Evolutionary conservation across 176 grass and related monocot genomes (phyloP).

Genomic region (Pontederia crassipes): DNA sequence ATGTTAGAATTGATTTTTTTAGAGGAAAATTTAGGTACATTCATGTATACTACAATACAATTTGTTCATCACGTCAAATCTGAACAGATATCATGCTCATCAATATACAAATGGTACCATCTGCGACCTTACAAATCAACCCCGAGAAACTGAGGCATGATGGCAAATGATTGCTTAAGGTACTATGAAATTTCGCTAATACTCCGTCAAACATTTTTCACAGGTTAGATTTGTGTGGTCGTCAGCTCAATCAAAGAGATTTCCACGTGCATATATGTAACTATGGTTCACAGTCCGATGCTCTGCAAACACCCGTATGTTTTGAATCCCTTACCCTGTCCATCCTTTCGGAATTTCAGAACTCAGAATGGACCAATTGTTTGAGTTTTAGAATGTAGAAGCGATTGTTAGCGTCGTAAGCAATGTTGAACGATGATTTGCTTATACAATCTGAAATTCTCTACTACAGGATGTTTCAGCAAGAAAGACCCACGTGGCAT

Average conservation of each 20-base stretch:
- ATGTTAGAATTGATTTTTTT: too few species aligned
- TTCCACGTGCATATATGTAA: conserved; percentile 85
- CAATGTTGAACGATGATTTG: background rate
- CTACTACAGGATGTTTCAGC: conserved; percentile 56
- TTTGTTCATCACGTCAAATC: background rate
- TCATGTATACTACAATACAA: background rate
- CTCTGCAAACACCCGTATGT: conserved; percentile 97
- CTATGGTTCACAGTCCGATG: conserved; percentile 65
- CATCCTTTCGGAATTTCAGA: background rate
- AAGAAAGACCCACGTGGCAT: conserved; percentile 56
- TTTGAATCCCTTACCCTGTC: too few species aligned
- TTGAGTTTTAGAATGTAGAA: background rate
- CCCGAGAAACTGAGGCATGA: conserved; percentile 69
- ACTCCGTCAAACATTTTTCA: conserved; percentile 6
- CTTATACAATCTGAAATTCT: background rate
- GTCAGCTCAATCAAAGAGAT: conserved; percentile 93
- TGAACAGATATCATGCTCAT: conserved; percentile 79
- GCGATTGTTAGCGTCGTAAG: background rate
- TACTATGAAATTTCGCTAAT: background rate
- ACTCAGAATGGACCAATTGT: background rate
- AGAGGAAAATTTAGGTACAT: conserved; percentile 4
- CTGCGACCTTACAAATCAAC: conserved; percentile 74
- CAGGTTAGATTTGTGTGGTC: conserved; percentile 83
- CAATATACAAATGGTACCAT: conserved; percentile 75
- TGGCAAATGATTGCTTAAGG: background rate